phyloP scores from a whole-genome alignment of 2,329 filamentous ascomycete species.

The Aureobasidium subglaciale region DNA sequence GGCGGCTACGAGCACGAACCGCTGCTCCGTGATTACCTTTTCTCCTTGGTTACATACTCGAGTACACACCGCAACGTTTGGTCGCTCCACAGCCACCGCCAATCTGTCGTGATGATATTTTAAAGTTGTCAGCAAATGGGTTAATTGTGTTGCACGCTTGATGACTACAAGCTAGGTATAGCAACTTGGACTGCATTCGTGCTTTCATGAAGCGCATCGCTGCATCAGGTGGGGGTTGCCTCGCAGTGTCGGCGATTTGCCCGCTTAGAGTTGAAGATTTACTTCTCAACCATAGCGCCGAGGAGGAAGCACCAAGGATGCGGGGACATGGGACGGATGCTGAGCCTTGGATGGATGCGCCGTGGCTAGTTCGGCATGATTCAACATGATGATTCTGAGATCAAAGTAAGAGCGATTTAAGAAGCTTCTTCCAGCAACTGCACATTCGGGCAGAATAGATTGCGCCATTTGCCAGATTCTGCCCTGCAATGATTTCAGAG shows the following conservation, averaged over 20 bases:
- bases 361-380: not conserved
- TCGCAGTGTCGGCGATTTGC: not conserved
- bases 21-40: conserved; percentile 4
- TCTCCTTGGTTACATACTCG: conserved; percentile 1
- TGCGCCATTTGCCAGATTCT: conserved; percentile 10
- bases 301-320: conserved; percentile 1
- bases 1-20: conserved; percentile 5
- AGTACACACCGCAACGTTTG: conserved; percentile 10
- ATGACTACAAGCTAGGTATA: no score
- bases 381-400: not conserved
- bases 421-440: not conserved
- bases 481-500: not conserved
- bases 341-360: not conserved
- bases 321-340: not conserved
- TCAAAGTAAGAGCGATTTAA: not conserved
- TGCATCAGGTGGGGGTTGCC: not conserved
- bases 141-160: not conserved
- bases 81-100: conserved; percentile 7
- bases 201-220: no score
- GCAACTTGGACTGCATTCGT: no score
- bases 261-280: conserved; percentile 10
- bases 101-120: not conserved
- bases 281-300: not conserved
- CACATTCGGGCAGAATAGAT: conserved; percentile 1
- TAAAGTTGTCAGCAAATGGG: not conserved